These are phyloP conservation scores for Neckera pumila DNA, from an alignment of 225 moss, liverwort and hornwort genomes.

Conservation along the genomic window DNA sequence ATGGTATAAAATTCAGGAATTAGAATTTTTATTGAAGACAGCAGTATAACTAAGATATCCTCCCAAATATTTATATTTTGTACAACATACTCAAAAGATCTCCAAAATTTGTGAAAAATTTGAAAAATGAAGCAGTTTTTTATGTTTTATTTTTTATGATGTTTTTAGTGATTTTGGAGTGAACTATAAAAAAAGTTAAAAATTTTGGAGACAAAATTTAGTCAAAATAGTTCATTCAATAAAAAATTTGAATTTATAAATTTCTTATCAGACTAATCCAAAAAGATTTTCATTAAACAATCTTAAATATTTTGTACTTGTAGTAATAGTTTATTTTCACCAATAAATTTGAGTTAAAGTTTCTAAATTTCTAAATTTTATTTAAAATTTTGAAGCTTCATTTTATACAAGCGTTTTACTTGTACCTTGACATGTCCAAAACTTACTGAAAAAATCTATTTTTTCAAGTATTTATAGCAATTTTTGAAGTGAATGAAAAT, in stretches of 20 bases:
- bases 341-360: neutral
- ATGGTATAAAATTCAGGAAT: neutral
- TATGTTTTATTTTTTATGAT: neutral
- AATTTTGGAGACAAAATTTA: neutral
- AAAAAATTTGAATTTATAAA: neutral
- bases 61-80: rapidly evolving
- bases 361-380: neutral
- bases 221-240: neutral
- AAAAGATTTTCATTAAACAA: neutral
- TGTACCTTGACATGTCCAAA: too few species aligned
- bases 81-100: too few species aligned
- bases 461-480: neutral
- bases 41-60: too few species aligned
- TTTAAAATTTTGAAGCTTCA: neutral
- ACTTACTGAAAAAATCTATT: too few species aligned
- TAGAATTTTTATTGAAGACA: neutral
- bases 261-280: neutral
- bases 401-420: neutral
- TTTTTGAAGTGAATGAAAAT: neutral
- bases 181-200: rapidly evolving
- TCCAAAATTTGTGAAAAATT: too few species aligned
- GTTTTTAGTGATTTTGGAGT: too few species aligned
- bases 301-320: neutral
- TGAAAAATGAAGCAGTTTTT: neutral
- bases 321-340: neutral